These are phyloP conservation scores for Closterium sp. DNA, from an alignment of 139 green algal genomes.

Conservation along the genomic window DNA sequence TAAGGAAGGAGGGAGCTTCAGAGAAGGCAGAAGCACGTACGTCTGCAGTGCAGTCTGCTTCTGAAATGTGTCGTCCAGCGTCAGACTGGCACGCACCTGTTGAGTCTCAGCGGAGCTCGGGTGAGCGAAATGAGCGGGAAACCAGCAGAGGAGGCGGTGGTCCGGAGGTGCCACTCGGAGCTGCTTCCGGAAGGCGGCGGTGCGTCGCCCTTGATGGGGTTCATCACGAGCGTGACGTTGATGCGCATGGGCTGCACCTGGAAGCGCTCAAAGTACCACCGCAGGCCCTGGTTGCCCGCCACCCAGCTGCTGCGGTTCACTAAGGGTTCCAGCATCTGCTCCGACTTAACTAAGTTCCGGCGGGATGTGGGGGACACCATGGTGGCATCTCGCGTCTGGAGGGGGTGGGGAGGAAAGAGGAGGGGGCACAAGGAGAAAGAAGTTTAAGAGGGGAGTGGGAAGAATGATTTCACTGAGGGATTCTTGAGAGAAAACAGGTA, in stretches of 20 bases:
- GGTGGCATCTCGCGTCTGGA: neutral
- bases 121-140: slow-evolving; percentile 60
- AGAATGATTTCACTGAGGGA: no score
- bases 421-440: neutral
- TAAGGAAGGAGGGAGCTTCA: no score
- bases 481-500: no score
- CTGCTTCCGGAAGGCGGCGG: no score
- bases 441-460: no score
- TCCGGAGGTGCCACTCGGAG: no score
- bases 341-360: neutral
- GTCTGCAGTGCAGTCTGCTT: slow-evolving; percentile 7
- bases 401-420: neutral
- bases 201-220: neutral
- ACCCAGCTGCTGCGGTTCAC: slow-evolving; percentile 43
- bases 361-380: neutral
- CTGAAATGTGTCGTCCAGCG: slow-evolving; percentile 33
- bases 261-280: slow-evolving; percentile 44
- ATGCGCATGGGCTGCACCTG: slow-evolving; percentile 54
- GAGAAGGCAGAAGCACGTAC: neutral
- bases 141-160: neutral
- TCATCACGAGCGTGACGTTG: slow-evolving; percentile 60
- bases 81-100: neutral
- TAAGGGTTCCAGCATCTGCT: neutral
- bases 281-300: neutral
- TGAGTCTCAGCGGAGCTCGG: slow-evolving; percentile 55